Evolutionary conservation across 2,329 filamentous ascomycete genomes (phyloP).

Genomic region (Verticillium nubilum): DNA sequence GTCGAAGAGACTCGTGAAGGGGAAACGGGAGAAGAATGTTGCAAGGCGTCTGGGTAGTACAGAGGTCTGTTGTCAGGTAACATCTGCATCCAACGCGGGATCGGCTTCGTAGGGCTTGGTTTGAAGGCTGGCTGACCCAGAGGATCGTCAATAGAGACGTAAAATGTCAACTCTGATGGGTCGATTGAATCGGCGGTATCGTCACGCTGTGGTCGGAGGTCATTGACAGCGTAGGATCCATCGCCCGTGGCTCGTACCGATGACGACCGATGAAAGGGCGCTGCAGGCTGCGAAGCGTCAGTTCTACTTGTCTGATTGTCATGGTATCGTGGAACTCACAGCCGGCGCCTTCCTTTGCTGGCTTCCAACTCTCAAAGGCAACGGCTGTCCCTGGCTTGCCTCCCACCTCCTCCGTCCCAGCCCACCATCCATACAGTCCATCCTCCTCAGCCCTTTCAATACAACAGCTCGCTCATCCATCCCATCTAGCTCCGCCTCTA

Average conservation of each 20-base stretch:
- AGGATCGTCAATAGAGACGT: constrained; percentile 45
- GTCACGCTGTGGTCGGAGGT: not conserved
- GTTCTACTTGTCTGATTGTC: not conserved
- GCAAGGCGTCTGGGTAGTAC: not conserved
- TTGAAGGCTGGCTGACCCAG: constrained; percentile 39
- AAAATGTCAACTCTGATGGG: constrained; percentile 29
- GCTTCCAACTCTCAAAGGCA: constrained; percentile 12
- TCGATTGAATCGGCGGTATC: constrained; percentile 2
- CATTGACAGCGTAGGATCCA: not conserved
- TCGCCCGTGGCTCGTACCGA: not conserved
- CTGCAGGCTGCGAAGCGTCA: constrained; percentile 2
- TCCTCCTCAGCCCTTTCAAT: constrained; percentile 35
- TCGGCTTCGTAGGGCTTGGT: constrained; percentile 43
- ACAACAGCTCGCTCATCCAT: constrained; percentile 24
- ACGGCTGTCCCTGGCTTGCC: constrained; percentile 7
- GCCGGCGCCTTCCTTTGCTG: constrained; percentile 8
- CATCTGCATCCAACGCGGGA: constrained; percentile 40
- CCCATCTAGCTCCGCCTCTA: constrained; percentile 31
- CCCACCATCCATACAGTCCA: constrained; percentile 40
- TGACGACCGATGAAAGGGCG: not conserved
- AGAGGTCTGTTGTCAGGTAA: not conserved
- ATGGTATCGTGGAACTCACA: not conserved
- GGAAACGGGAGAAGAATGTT: constrained; percentile 1
- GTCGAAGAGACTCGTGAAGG: not conserved
- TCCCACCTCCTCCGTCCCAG: constrained; percentile 39